These are phyloP conservation scores for Heliamphora exappendiculata DNA, from an alignment of 148 eudicot species.

Conservation along the genomic window DNA sequence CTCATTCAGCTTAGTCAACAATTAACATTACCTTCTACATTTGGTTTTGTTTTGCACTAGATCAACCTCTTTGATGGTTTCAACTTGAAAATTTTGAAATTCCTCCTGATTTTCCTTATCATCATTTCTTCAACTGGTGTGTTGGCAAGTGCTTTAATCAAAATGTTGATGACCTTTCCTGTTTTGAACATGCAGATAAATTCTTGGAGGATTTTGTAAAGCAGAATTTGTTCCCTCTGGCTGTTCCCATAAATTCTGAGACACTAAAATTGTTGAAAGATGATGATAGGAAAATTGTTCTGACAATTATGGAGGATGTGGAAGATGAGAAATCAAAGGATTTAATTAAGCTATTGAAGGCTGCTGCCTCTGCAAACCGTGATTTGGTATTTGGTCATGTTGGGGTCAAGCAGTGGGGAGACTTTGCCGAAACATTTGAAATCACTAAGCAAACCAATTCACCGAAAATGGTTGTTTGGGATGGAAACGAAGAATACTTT, in stretches of 20 bases:
- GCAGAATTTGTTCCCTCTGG: conserved; percentile 73
- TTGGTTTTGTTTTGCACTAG: background rate
- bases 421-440: conserved; percentile 78
- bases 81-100: background rate
- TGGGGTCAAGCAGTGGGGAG: conserved; percentile 66
- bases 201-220: conserved; percentile 78
- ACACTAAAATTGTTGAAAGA: conserved; percentile 60
- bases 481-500: conserved; percentile 79
- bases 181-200: conserved; percentile 41
- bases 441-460: conserved; percentile 46
- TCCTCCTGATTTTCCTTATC: background rate
- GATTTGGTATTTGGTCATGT: conserved; percentile 78
- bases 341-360: conserved; percentile 56
- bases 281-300: conserved; percentile 75
- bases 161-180: conserved; percentile 9
- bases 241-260: conserved; percentile 62
- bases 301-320: conserved; percentile 70
- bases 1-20: background rate
- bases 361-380: conserved; percentile 95
- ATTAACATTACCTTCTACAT: background rate
- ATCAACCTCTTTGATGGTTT: background rate
- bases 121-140: background rate
- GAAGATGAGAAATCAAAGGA: conserved; percentile 51
- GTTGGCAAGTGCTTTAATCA: conserved; percentile 2
- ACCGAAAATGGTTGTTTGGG: conserved; percentile 97